These are phyloP conservation scores for Calycina marina DNA, from an alignment of 2,329 filamentous ascomycete genomes.

Conservation along the genomic window DNA sequence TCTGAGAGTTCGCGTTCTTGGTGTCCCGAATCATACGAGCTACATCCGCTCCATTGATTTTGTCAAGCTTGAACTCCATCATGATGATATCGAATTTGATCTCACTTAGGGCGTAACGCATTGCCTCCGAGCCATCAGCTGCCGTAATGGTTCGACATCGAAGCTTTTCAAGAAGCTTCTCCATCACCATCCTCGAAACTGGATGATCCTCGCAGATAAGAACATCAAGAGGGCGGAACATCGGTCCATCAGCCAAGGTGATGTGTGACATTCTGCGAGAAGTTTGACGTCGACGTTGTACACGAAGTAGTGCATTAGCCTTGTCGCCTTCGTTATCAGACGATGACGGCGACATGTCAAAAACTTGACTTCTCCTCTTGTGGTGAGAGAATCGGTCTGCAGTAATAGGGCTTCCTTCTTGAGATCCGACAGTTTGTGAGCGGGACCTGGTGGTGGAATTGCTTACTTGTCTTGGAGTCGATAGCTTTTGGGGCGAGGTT, in stretches of 20 bases:
- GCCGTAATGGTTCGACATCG: slow-evolving; percentile 90
- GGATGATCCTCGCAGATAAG: slow-evolving; percentile 97
- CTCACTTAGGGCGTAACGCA: slow-evolving; percentile 87
- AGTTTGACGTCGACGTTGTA: slow-evolving; percentile 89
- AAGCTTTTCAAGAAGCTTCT: slow-evolving; percentile 87
- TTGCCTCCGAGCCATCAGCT: slow-evolving; percentile 77
- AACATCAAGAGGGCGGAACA: slow-evolving; percentile 82
- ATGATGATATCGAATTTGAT: slow-evolving; percentile 99
- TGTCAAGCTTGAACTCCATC: slow-evolving; percentile 89
- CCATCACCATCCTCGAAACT: slow-evolving; percentile 96
- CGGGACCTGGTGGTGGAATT: slow-evolving; percentile 56
- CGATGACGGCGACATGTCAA: slow-evolving; percentile 92
- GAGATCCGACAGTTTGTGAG: slow-evolving; percentile 85
- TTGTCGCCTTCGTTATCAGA: slow-evolving; percentile 95
- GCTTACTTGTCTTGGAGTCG: slow-evolving; percentile 45
- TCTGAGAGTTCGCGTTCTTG: slow-evolving; percentile 86
- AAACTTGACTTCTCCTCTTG: slow-evolving; percentile 84
- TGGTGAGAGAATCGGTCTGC: slow-evolving; percentile 59
- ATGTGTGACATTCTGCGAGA: slow-evolving; percentile 90
- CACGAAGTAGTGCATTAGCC: slow-evolving; percentile 76
- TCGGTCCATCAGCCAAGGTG: slow-evolving; percentile 66
- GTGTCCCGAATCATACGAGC: slow-evolving; percentile 96
- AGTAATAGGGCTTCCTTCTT: slow-evolving; percentile 67
- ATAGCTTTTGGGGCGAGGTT: slow-evolving; percentile 47
- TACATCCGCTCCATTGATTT: slow-evolving; percentile 89